Base-by-base conservation (phyloP, 2,329 filamentous ascomycete species). In the Mycocentrospora acerina region DNA sequence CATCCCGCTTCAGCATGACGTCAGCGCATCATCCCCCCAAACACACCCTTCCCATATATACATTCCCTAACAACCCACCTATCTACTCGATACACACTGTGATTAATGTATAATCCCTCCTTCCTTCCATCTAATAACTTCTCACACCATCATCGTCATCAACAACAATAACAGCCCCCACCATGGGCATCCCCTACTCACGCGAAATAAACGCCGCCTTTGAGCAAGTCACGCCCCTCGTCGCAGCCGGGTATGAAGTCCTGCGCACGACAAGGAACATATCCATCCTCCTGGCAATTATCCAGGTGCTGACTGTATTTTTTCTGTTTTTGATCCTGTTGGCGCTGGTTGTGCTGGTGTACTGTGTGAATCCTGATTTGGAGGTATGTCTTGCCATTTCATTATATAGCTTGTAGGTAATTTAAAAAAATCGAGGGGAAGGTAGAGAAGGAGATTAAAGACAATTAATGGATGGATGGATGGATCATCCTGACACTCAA, bases 121-220 rank as follows among this genome's bases (percentile, higher is more conserved):
- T n/a, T 25, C 19, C 22, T 10, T 19, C 14, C 18, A 29, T 8
- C 24, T 17, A 22, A 16, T 15, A 13, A 17, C 27, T n/a, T 10
- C 13, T 25, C 18, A 32, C 14, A 3, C 32, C 5, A 19, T 9
- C 17, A 25, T 22, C 25, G 13, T 29, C 4, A 25, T 14, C 24
- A 36, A 24, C 10, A 10, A 11, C n/a, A 26, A 10, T 6, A 8
- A 4, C 24, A 12, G 11, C 8, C 7, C n/a, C 15, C 31, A 60
- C 40, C 29, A 77, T 77, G 74, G 74, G 75, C 10, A 71, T 78
- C 35, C 75, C 75, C 1, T 78, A 76, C 60, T 75, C 71, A 11
- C 71, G 69, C 50, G 67, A 77, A 45, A 77, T 77, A 48, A 71
- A 76, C 51, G 62, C 70, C 2, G 75, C 74, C 25, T 76, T 78